Evolutionary conservation across 176 grass and related monocot genomes (phyloP).

Genomic region (Saccharum spontaneum): DNA sequence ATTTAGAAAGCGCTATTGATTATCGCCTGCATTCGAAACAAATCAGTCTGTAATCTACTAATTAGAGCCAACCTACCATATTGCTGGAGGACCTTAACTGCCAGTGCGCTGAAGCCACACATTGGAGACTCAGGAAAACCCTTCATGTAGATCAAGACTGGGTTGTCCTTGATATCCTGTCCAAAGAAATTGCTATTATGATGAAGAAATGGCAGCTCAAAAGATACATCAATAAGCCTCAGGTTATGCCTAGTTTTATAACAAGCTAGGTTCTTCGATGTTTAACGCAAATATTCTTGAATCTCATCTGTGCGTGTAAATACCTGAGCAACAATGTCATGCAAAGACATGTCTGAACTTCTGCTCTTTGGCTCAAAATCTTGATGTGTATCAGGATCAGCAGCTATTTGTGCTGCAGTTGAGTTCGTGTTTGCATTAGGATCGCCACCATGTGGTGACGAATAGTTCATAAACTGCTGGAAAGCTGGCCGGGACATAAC

Average conservation of each 20-base stretch:
- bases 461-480: slow-evolving; percentile 51
- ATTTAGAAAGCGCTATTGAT: background rate
- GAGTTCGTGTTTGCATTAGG: slow-evolving; percentile 29
- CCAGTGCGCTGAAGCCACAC: slow-evolving; percentile 89
- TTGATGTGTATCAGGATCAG: slow-evolving; percentile 69
- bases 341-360: slow-evolving; percentile 41
- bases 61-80: slow-evolving; percentile 52
- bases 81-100: slow-evolving; percentile 85
- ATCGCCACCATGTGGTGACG: slow-evolving; percentile 36
- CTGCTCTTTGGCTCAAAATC: slow-evolving; percentile 77
- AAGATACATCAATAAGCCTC: background rate
- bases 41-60: background rate
- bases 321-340: slow-evolving; percentile 54
- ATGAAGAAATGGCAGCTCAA: background rate
- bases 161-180: slow-evolving; percentile 84
- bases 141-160: slow-evolving; percentile 92
- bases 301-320: background rate
- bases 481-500: slow-evolving; percentile 25
- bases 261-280: slow-evolving; percentile 4
- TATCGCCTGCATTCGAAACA: background rate
- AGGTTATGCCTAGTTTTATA: background rate
- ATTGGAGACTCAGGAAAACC: slow-evolving; percentile 75
- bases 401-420: slow-evolving; percentile 36
- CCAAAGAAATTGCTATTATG: background rate
- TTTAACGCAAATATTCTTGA: slow-evolving; percentile 2